Percentiles rank a stretch among this genome's conserved stretches.
These are phyloP conservation scores for Eucalyptus curtisii DNA, from an alignment of 345 rosid species.

Conservation along the genomic window DNA sequence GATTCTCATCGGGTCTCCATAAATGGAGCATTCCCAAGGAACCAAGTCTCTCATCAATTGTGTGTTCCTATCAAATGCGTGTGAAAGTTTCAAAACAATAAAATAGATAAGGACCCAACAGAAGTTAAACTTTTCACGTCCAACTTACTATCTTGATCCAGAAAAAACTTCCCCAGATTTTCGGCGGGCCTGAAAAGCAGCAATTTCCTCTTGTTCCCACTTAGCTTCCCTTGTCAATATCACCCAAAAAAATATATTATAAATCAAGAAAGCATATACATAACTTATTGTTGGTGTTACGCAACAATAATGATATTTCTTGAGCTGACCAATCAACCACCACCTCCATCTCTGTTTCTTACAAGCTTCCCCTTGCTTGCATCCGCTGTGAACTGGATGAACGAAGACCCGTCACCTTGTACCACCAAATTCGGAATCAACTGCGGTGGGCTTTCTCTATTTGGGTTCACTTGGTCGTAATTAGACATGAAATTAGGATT, in stretches of 20 bases:
- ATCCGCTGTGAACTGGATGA: not conserved
- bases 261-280: not conserved
- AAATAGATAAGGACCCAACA: not conserved
- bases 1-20: not conserved
- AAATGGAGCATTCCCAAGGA: not conserved
- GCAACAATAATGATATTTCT: not conserved
- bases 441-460: constrained; percentile 18
- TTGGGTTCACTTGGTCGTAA: constrained; percentile 5
- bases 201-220: not conserved
- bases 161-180: not conserved
- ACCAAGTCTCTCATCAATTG: not conserved
- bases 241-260: not conserved
- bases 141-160: not conserved
- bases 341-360: constrained; percentile 1
- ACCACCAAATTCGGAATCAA: constrained; percentile 51
- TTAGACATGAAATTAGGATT: constrained; percentile 4
- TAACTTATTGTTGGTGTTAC: not conserved
- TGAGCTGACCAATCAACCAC: not conserved
- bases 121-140: not conserved
- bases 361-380: constrained; percentile 41
- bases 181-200: not conserved
- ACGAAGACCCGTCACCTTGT: constrained; percentile 51
- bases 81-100: not conserved
- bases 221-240: not conserved
- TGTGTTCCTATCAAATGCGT: not conserved